Base-by-base conservation (phyloP, 1,139 yeast genomes). In the Meyerozyma elateridarum region DNA sequence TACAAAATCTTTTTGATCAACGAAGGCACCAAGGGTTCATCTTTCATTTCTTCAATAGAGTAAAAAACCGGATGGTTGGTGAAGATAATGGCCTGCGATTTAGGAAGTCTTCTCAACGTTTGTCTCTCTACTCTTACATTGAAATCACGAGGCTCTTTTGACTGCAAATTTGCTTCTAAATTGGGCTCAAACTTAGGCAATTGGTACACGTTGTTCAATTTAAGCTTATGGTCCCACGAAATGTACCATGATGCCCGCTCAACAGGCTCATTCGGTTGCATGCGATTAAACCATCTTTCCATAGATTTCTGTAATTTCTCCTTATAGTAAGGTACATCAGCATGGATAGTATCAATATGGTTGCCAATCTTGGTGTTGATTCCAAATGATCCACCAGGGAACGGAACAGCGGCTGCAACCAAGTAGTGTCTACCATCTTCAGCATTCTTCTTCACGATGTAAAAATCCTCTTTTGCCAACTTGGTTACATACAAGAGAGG, bases 181-280 rank as follows among this genome's bases (percentile, higher is more conserved):
- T 56, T 41, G 4, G 64, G 62, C 15, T 41, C 51, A 31, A 51
- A 48, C 30, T 54, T 45, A 4, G 65, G 63, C 21, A 71, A 58
- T 34, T 76, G 76, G 50, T 76, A 74, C 12, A 76, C 70, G 37
- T 70, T 73, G 44, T 73, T 76, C 27, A 70, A 54, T 36, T 75
- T 63, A 37, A 82, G 60, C 44, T 71, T 75, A 48, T 79, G 77
- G 49, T 82, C 89, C 75, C 85, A 79, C 8, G 85, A 71, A 33
- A 83, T 70, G 44, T 79, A 78, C 82, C 87, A 83, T 25, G 84
- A 75, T 15, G 88, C 87, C 42, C 91, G 66, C 53, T 79, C 85
- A 8, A 82, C 89, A 3, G 81, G 75, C 28, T 70, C 75, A 19
- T 64, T 61, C 1, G 78, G 73, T 38, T 73, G 70, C 67, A 82